Conservation (phyloP, 768 basidiomycete species). For the Lanmaoa rubissima region DNA sequence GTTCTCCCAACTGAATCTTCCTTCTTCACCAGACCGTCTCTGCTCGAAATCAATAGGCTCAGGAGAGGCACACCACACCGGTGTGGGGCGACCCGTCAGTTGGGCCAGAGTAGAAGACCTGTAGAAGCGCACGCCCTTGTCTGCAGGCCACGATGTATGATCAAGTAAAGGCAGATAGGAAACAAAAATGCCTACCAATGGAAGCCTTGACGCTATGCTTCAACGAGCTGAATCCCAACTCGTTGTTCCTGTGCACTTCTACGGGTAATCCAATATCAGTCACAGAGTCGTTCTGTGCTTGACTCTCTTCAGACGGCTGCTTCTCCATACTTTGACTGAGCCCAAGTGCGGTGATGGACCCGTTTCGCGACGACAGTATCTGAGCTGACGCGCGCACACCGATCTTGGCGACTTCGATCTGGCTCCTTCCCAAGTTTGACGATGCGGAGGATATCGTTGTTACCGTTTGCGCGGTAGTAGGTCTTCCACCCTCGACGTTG, state of each 20-base stretch:
- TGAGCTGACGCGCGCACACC: conserved; percentile 30
- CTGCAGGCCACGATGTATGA: conserved; percentile 33
- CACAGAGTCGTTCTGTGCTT: conserved; percentile 9
- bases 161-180: background rate
- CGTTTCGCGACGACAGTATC: conserved; percentile 25
- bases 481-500: conserved; percentile 3
- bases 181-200: conserved; percentile 50
- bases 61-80: conserved; percentile 30
- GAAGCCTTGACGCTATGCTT: conserved; percentile 74
- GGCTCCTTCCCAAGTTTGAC: conserved; percentile 27
- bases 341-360: conserved; percentile 19
- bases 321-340: conserved; percentile 8
- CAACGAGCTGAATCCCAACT: conserved; percentile 47
- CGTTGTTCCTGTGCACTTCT: conserved; percentile 26
- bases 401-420: conserved; percentile 31
- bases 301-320: conserved; percentile 6
- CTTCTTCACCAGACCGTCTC: conserved; percentile 32
- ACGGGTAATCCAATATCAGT: conserved; percentile 26
- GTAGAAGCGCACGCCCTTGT: conserved; percentile 65
- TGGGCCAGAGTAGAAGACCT: conserved; percentile 59
- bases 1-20: conserved; percentile 35
- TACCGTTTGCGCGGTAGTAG: conserved; percentile 9
- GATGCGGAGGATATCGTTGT: conserved; percentile 19
- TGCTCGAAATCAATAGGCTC: conserved; percentile 34
- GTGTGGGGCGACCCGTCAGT: conserved; percentile 32